Evolutionary conservation across 2,329 filamentous ascomycete genomes (phyloP).

Genomic region (Diaporthe sp.): DNA sequence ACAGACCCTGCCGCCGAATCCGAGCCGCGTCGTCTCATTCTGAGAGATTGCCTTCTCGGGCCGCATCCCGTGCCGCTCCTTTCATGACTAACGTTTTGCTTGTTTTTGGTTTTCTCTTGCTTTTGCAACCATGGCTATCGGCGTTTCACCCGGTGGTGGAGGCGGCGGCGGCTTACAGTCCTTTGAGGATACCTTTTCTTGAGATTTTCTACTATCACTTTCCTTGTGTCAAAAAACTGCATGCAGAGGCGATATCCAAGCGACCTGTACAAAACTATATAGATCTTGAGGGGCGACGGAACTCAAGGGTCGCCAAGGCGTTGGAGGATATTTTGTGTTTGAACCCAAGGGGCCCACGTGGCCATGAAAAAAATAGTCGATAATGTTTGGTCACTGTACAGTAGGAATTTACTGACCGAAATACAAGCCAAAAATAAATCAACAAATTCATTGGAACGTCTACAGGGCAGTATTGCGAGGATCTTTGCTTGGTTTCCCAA

Average conservation of each 20-base stretch:
- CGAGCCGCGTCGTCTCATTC: slow-evolving; percentile 59
- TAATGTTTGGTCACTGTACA: slow-evolving; percentile 39
- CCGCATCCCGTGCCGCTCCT: slow-evolving; percentile 36
- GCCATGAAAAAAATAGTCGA: slow-evolving; percentile 27
- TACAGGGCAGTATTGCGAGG: not conserved
- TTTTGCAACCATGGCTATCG: slow-evolving; percentile 33
- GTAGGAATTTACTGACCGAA: slow-evolving; percentile 22
- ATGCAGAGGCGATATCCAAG: slow-evolving; percentile 26
- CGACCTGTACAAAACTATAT: slow-evolving; percentile 39
- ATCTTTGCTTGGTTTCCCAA: not conserved
- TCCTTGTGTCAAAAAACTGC: slow-evolving; percentile 26
- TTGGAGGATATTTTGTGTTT: not conserved
- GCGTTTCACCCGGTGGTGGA: slow-evolving; percentile 28
- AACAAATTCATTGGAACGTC: not conserved
- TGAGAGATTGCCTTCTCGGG: slow-evolving; percentile 43
- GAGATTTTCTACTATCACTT: slow-evolving; percentile 12
- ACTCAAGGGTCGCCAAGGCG: slow-evolving; percentile 24
- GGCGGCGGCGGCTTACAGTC: slow-evolving; percentile 26
- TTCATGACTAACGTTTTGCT: slow-evolving; percentile 42
- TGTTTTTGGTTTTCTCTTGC: slow-evolving; percentile 29
- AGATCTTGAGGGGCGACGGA: slow-evolving; percentile 24
- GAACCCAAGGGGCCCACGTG: not conserved
- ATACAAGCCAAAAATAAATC: slow-evolving; percentile 14
- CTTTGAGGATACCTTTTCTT: slow-evolving; percentile 26
- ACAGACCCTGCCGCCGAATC: slow-evolving; percentile 52